These are phyloP conservation scores for Termitomyces sp. DNA, from an alignment of 768 basidiomycete species.

Conservation along the genomic window DNA sequence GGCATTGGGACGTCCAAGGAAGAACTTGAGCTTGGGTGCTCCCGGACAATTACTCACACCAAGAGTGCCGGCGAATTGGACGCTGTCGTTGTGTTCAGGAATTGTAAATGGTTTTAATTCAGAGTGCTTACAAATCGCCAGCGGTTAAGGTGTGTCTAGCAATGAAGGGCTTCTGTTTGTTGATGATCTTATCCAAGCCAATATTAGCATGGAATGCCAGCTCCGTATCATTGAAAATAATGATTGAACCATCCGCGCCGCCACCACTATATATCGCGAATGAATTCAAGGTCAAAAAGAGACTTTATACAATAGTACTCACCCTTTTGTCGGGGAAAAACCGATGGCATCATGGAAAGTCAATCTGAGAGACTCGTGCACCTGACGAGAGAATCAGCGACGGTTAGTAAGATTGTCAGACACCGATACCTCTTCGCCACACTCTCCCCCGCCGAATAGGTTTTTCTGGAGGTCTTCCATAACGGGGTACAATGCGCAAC, in stretches of 20 bases:
- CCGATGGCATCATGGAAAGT: slow-evolving; percentile 2
- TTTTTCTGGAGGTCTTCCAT: neutral
- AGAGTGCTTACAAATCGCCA: neutral
- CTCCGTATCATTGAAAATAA: neutral
- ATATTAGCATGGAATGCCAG: neutral
- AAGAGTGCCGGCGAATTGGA: slow-evolving; percentile 3
- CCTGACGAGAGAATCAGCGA: neutral
- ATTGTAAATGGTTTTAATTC: neutral
- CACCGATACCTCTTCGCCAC: neutral
- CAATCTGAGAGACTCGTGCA: neutral
- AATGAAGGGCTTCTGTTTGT: neutral
- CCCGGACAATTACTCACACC: slow-evolving; percentile 4
- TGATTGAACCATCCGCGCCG: slow-evolving; percentile 3
- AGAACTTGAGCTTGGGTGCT: neutral
- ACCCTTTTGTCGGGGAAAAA: neutral
- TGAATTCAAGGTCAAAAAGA: neutral
- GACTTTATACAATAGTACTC: neutral
- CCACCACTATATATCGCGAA: neutral
- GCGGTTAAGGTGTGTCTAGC: neutral
- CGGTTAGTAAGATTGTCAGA: neutral
- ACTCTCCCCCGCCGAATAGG: neutral
- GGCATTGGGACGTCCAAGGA: slow-evolving; percentile 1
- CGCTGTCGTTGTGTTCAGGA: neutral
- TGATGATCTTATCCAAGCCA: neutral
- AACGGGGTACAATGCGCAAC: slow-evolving; percentile 1